Percentiles rank a stretch among this genome's conserved stretches.
Conservation (phyloP, 768 basidiomycete genomes). For the Russula abietina region DNA sequence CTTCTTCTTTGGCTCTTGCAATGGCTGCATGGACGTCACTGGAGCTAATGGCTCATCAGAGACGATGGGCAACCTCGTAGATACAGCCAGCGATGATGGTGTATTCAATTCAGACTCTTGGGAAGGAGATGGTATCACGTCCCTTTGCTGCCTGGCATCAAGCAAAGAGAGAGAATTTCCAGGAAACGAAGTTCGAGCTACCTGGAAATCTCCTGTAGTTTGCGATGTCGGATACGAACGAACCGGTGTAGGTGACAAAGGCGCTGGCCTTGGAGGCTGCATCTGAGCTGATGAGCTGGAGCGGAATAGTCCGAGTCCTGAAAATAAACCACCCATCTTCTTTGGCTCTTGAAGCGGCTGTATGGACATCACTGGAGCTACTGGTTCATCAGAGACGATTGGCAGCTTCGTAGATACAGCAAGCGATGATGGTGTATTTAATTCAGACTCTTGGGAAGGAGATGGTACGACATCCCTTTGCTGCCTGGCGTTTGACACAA, state of each 20-base stretch:
- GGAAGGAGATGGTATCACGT: conserved; percentile 20
- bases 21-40: conserved; percentile 20
- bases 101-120: conserved; percentile 24
- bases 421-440: conserved; percentile 25
- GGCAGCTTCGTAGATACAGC: conserved; percentile 21
- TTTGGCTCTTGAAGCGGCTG: conserved; percentile 25
- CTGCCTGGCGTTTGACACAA: conserved; percentile 4
- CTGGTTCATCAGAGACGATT: conserved; percentile 18
- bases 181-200: conserved; percentile 5
- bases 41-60: conserved; percentile 20
- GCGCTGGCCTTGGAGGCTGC: conserved; percentile 6
- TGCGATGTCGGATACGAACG: conserved; percentile 19
- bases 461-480: conserved; percentile 19
- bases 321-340: conserved; percentile 24
- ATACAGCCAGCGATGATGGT: conserved; percentile 23
- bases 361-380: conserved; percentile 17
- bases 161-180: conserved; percentile 12
- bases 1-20: conserved; percentile 25
- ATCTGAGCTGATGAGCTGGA: conserved; percentile 23
- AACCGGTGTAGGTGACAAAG: conserved; percentile 19
- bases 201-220: conserved; percentile 5
- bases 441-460: conserved; percentile 23
- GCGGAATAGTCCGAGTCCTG: conserved; percentile 23
- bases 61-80: conserved; percentile 18
- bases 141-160: conserved; percentile 12